Conservation (phyloP, 2,329 filamentous ascomycete genomes). For the Mollisiaceae sp. region DNA sequence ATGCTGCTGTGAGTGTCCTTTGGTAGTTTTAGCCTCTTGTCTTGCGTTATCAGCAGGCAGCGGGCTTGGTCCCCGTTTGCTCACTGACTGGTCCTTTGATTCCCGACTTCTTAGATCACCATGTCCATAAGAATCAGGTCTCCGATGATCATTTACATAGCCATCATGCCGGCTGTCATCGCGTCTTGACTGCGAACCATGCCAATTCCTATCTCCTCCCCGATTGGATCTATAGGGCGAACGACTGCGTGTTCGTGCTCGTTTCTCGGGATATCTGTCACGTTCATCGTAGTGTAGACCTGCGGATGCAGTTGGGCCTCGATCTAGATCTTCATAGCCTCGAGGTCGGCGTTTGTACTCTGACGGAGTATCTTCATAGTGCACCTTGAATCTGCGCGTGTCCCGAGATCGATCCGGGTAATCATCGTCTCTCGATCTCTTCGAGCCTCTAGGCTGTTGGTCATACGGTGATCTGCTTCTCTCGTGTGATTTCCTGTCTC, state of each 20-base stretch:
- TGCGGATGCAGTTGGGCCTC: constrained; percentile 34
- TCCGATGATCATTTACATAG: constrained; percentile 28
- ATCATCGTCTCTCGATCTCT: constrained; percentile 69
- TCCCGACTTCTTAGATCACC: constrained; percentile 53
- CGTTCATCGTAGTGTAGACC: constrained; percentile 54
- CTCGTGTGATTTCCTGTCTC: constrained; percentile 49
- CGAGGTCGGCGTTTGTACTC: constrained; percentile 55
- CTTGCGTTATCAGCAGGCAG: constrained; percentile 62
- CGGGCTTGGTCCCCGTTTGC: constrained; percentile 65
- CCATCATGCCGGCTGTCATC: constrained; percentile 30
- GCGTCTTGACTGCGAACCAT: constrained; percentile 30
- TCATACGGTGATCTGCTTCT: constrained; percentile 61
- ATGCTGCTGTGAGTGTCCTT: constrained; percentile 61
- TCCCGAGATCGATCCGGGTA: constrained; percentile 57
- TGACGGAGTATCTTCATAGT: constrained; percentile 61
- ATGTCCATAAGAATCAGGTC: constrained; percentile 39
- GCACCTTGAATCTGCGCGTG: constrained; percentile 62
- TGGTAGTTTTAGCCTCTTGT: constrained; percentile 71
- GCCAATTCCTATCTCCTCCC: constrained; percentile 32
- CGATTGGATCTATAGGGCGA: constrained; percentile 52
- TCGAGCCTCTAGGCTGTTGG: constrained; percentile 58
- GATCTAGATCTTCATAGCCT: constrained; percentile 63
- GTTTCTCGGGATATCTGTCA: constrained; percentile 58
- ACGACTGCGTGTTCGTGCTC: constrained; percentile 56
- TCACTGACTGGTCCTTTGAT: constrained; percentile 64